phyloP scores from a whole-genome alignment of 2,329 filamentous ascomycete genomes.

The Cercospora zeina region DNA sequence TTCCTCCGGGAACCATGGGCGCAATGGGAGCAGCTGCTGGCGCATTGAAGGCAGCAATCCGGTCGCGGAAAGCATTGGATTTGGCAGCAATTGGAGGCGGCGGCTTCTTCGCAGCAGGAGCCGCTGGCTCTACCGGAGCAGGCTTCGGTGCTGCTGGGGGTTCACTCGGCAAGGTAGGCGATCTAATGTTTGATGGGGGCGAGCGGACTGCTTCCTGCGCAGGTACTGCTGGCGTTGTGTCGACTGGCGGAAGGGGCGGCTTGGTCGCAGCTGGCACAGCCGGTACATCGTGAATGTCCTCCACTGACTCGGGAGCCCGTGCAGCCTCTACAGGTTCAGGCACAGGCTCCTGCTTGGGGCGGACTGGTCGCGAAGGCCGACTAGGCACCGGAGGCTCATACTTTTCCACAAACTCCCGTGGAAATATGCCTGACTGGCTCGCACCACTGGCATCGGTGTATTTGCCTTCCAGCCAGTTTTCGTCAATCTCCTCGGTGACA shows the following conservation, averaged over 20 bases:
- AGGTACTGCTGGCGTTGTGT: constrained; percentile 30
- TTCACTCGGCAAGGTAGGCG: constrained; percentile 25
- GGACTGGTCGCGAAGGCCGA: constrained; percentile 70
- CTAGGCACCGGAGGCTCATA: constrained; percentile 90
- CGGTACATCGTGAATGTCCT: constrained; percentile 32
- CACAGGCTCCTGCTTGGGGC: constrained; percentile 63
- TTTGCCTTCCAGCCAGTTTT: constrained; percentile 89
- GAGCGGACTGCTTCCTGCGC: constrained; percentile 33
- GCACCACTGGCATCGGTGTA: constrained; percentile 74
- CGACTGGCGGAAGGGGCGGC: constrained; percentile 42
- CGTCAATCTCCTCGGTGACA: constrained; percentile 88
- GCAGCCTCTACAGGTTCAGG: constrained; percentile 32
- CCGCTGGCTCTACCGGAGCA: constrained; percentile 40
- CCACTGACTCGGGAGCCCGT: constrained; percentile 31
- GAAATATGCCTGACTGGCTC: constrained; percentile 84
- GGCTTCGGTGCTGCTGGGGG: constrained; percentile 41
- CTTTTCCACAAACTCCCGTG: constrained; percentile 94
- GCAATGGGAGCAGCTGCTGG: constrained; percentile 77
- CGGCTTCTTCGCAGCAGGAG: constrained; percentile 54
- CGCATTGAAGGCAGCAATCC: constrained; percentile 97
- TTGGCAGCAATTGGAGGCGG: constrained; percentile 67
- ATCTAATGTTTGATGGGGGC: constrained; percentile 29
- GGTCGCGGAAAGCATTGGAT: constrained; percentile 86
- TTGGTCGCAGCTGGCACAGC: constrained; percentile 40
- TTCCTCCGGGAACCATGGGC: constrained; percentile 80